Conservation (phyloP, 306 rosid species). For the Fragaria iinumae region DNA sequence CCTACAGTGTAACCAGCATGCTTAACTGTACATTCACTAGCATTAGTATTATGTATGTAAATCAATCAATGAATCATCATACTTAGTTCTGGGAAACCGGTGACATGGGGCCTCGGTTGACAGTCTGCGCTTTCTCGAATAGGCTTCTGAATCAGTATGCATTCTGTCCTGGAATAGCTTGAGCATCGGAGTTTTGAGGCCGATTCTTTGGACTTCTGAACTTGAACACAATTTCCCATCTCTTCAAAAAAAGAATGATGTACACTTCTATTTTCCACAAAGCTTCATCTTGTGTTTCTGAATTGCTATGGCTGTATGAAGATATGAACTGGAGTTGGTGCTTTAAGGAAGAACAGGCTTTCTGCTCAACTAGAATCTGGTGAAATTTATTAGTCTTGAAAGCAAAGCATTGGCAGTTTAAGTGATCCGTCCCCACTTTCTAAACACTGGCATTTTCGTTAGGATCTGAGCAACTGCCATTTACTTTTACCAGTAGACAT, state of each 20-base stretch:
- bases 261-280: neutral
- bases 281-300: conserved; percentile 3
- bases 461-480: neutral
- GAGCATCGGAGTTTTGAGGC: conserved; percentile 21
- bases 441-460: neutral
- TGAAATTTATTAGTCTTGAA: conserved; percentile 41
- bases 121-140: neutral
- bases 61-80: neutral
- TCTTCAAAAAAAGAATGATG: neutral
- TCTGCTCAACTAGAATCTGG: conserved; percentile 27
- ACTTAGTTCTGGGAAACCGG: conserved; percentile 26
- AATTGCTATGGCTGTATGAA: neutral
- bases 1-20: conserved; percentile 25
- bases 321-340: neutral
- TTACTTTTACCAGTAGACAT: neutral
- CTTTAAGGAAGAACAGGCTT: neutral
- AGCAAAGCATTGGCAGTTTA: conserved; percentile 40
- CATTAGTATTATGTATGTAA: neutral
- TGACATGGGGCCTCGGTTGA: conserved; percentile 5
- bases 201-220: conserved; percentile 25
- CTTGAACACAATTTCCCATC: conserved; percentile 38
- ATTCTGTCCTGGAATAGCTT: conserved; percentile 18
- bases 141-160: conserved; percentile 2
- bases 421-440: conserved; percentile 21
- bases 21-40: neutral